Percentiles rank a stretch among this genome's conserved stretches.
Evolutionary conservation across 73 alveolate species (phyloP).

Genomic region (Diophrys appendiculata): DNA sequence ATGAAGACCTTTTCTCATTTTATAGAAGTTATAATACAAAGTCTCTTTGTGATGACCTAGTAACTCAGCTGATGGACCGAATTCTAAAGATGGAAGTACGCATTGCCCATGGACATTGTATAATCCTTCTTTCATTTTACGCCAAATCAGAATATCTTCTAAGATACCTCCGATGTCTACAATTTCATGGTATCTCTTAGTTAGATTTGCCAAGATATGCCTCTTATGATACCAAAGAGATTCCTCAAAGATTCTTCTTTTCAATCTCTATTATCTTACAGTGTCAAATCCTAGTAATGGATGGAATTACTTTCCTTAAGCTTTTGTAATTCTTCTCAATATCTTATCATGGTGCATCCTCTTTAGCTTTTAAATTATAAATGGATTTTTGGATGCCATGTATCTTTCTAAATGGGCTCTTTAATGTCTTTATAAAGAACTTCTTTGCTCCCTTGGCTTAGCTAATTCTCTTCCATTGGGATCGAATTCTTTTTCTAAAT

Average conservation of each 20-base stretch:
- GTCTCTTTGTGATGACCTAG: not conserved
- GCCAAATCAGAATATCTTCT: not conserved
- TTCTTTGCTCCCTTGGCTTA: not conserved
- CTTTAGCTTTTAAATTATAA: not conserved
- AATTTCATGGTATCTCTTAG: not conserved
- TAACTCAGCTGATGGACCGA: not conserved
- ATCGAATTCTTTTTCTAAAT: not conserved
- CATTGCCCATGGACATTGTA: not conserved
- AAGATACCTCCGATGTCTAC: not conserved
- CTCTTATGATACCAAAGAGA: not conserved
- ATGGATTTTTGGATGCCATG: not conserved
- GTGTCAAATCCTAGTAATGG: not conserved
- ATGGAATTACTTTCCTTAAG: not conserved
- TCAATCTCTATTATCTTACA: not conserved
- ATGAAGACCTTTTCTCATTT: not conserved
- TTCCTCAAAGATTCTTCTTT: not conserved
- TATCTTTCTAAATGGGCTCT: not conserved
- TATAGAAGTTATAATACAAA: not conserved
- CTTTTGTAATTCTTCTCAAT: not conserved
- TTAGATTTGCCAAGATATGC: not conserved
- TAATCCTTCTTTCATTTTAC: not conserved
- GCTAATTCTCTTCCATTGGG: not conserved
- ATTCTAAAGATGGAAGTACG: not conserved
- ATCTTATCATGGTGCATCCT: not conserved
- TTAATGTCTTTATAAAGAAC: not conserved